Conservation (phyloP, 2,329 filamentous ascomycete species). For the Aspergillus proliferans region DNA sequence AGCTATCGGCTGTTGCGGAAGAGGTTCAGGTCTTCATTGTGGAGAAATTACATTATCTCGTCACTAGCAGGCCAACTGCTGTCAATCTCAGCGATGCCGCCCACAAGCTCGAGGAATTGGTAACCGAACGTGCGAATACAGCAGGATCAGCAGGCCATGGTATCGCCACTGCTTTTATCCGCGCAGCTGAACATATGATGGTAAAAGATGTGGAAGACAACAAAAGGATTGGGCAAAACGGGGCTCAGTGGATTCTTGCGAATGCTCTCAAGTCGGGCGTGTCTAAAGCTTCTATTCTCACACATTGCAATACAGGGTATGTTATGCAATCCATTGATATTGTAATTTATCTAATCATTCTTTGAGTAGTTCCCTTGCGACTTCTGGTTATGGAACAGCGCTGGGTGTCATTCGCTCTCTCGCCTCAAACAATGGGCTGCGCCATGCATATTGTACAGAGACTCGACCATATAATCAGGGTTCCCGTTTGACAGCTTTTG, state of each 20-base stretch:
- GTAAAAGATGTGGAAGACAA: conserved; percentile 84
- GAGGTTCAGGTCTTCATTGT: conserved; percentile 64
- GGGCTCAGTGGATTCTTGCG: conserved; percentile 72
- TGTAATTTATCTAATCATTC: not conserved
- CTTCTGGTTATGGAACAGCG: conserved; percentile 94
- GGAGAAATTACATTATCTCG: conserved; percentile 74
- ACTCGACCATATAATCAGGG: conserved; percentile 98
- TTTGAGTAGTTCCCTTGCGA: conserved; percentile 72
- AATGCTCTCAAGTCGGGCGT: conserved; percentile 46
- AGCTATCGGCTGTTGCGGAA: conserved; percentile 48
- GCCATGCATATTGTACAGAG: conserved; percentile 91
- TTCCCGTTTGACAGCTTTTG: conserved; percentile 87
- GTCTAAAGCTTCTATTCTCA: conserved; percentile 72
- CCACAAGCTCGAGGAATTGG: conserved; percentile 63
- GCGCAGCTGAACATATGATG: conserved; percentile 78
- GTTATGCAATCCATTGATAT: conserved; percentile 13
- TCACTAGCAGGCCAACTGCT: conserved; percentile 84
- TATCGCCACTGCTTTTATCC: conserved; percentile 66
- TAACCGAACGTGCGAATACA: conserved; percentile 42
- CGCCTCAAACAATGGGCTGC: conserved; percentile 57
- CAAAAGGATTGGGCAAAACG: conserved; percentile 72
- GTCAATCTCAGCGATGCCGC: conserved; percentile 93
- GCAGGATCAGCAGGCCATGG: conserved; percentile 32
- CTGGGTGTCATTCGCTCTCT: conserved; percentile 88
- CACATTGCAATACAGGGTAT: conserved; percentile 95